Base-by-base conservation (phyloP, 176 grass and related monocot species). In the Oryza australiensis region DNA sequence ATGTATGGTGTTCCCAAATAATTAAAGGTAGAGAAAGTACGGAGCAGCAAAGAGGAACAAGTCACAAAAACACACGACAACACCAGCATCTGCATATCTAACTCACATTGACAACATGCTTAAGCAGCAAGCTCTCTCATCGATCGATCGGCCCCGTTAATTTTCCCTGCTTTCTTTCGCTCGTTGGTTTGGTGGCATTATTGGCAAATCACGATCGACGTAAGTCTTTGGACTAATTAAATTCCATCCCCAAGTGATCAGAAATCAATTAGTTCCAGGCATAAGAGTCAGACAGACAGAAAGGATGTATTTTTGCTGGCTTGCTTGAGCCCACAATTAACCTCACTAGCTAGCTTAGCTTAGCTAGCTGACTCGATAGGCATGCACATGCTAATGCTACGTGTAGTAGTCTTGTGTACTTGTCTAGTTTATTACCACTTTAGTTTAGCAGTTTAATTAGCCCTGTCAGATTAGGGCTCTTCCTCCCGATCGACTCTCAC, bases 21-120 rank as follows among this genome's bases (percentile, higher is more conserved):
- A 53, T 53, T 53, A 9, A 55, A 55, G 18, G 51, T 9, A n/a
- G 20, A 55, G 51, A 55, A 9, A 9, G 66, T 43, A 72, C 2
- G 55, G 75, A 73, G 29, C 3, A 73, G 29, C 3, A 53, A 55
- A 5, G 37, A 80, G 14, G 40, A 38, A 57, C 4, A 33, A 30
- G 48, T n/a, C n/a, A 22, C 30, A 38, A 18, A 26, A 3, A 48
- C 76, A 66, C 41, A 37, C 14, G 43, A 12, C 24, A 20, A 11
- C 16, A 42, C 20, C 16, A 37, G 35, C 35, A 37, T 0, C 6
- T 45, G 5, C 65, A 40, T 70, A 70, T 81, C 66, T 30, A 62
- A 57, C 32, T 51, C 53, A 59, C 46, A 49, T 49, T 49, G 46
- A 59, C 78, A 59, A 38, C 45, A 30, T 80, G 78, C 14, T 57